Conservation (phyloP, 495 filamentous ascomycete species). For the Corynascus novoguineensis region DNA sequence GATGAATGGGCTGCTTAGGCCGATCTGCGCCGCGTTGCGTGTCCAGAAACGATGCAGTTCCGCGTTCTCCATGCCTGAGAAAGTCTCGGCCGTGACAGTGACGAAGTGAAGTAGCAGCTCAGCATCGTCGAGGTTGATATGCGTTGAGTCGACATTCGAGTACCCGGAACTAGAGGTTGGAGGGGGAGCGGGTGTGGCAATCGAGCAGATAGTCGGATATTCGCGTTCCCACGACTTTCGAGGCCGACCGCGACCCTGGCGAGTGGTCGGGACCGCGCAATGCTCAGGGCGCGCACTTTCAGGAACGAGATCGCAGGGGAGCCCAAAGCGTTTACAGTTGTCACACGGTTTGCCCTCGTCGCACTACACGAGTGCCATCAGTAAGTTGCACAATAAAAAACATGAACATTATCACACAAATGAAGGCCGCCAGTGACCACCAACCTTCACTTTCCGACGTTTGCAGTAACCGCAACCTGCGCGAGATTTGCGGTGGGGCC, state of each 20-base stretch:
- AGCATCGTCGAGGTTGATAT: neutral
- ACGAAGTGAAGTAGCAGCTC: conserved; percentile 2
- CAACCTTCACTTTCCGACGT: conserved; percentile 3
- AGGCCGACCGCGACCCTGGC: neutral
- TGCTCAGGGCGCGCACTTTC: neutral
- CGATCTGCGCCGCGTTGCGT: neutral
- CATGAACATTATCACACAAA: no score
- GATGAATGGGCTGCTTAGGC: neutral
- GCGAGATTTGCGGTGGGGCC: conserved; percentile 6
- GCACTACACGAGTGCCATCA: neutral
- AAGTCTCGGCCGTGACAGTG: neutral
- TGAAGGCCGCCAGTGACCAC: no score
- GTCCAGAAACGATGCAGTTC: neutral
- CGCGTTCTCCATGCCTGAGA: neutral
- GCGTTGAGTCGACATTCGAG: neutral
- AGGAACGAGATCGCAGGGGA: neutral
- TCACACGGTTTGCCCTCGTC: neutral
- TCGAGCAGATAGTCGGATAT: neutral
- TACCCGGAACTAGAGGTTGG: neutral
- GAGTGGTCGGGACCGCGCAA: neutral
- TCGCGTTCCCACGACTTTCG: neutral
- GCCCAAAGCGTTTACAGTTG: neutral
- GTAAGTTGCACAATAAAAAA: neutral
- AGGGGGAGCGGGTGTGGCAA: neutral
- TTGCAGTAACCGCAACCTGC: neutral